phyloP scores from a whole-genome alignment of 257 asterid genomes.

The Handroanthus guayacan region DNA sequence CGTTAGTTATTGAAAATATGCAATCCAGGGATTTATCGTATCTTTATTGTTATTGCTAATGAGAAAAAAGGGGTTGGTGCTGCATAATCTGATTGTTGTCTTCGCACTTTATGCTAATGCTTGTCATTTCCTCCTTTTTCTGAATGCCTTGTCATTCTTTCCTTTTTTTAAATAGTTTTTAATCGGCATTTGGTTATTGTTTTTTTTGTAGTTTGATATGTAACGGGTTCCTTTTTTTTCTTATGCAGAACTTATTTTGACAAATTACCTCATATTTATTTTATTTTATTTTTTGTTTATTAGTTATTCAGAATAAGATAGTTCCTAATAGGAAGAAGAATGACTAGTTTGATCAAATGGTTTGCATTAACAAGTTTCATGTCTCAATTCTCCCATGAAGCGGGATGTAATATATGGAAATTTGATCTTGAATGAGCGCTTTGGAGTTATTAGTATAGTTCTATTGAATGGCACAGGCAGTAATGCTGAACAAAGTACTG shows the following conservation, averaged over 20 bases:
- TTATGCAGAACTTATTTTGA: neutral
- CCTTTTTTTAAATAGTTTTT: neutral
- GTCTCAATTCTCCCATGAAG: neutral
- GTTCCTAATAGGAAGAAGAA: neutral
- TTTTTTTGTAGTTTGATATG: neutral
- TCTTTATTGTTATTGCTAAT: conserved; percentile 2
- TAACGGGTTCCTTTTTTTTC: neutral
- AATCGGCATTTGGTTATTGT: neutral
- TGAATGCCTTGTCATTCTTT: conserved; percentile 1
- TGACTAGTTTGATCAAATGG: neutral
- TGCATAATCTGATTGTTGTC: neutral
- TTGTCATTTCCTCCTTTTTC: neutral
- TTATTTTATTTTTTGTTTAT: neutral
- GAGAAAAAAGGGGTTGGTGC: neutral
- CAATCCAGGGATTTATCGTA: neutral
- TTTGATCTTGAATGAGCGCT: neutral
- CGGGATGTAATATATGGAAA: neutral
- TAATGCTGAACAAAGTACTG: neutral
- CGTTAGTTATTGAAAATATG: conserved; percentile 18
- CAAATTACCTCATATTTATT: neutral
- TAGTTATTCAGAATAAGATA: neutral
- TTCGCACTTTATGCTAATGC: neutral
- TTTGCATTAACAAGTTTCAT: neutral
- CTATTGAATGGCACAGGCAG: neutral
- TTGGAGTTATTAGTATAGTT: neutral